These are phyloP conservation scores for Volvox africanus DNA, from an alignment of 139 green algal species.

Conservation along the genomic window DNA sequence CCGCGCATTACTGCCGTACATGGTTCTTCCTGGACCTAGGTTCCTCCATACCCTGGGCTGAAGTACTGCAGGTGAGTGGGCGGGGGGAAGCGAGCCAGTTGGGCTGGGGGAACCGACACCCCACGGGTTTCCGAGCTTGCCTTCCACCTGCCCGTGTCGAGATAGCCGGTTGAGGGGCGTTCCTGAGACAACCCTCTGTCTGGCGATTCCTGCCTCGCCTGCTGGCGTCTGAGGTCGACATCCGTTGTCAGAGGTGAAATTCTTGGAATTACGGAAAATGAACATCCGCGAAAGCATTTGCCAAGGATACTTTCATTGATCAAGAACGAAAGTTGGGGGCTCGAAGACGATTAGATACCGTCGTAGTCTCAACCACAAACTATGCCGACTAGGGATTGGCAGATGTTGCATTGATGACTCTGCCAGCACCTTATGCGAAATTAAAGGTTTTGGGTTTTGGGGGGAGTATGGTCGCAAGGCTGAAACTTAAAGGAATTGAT, in stretches of 20 bases:
- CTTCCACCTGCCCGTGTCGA: too few species aligned
- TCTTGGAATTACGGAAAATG: too few species aligned
- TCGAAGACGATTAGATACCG: conserved; percentile 99
- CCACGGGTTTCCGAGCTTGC: too few species aligned
- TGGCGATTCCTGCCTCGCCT: too few species aligned
- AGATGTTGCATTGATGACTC: conserved; percentile 96
- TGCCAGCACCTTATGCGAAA: conserved; percentile 99
- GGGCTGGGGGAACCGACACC: too few species aligned
- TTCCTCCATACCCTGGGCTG: conserved; percentile 61
- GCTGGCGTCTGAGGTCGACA: too few species aligned
- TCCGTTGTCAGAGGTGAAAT: too few species aligned
- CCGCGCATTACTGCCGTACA: conserved; percentile 53
- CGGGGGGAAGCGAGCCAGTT: too few species aligned
- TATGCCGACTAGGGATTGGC: conserved; percentile 98
- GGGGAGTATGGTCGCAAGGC: too few species aligned
- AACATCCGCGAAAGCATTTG: too few species aligned
- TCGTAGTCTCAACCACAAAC: conserved; percentile 99
- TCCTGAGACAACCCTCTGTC: background rate
- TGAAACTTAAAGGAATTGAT: too few species aligned
- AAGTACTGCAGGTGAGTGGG: conserved; percentile 36
- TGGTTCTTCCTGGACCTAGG: conserved; percentile 65
- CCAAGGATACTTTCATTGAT: conserved; percentile 99
- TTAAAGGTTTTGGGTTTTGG: conserved; percentile 92
- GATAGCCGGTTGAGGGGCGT: too few species aligned
- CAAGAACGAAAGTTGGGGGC: conserved; percentile 99